Evolutionary conservation across 2,329 filamentous ascomycete species (phyloP).

Genomic region (Cercospora sp.): DNA sequence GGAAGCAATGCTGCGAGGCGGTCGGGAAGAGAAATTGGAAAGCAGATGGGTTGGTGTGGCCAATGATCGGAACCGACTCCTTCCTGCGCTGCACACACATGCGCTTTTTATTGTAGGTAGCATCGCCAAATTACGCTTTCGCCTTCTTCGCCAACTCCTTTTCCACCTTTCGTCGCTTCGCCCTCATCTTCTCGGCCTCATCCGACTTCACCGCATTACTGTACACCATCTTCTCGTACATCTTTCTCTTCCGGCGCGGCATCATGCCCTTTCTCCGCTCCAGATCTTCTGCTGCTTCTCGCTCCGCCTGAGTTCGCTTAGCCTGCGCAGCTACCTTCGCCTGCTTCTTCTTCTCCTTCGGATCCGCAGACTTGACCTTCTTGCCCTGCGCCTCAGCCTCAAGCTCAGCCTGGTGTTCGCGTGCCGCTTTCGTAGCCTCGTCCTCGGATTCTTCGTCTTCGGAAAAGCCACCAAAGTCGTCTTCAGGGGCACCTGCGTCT

Average conservation of each 20-base stretch:
- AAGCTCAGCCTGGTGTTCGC: slow-evolving; percentile 82
- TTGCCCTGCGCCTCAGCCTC: slow-evolving; percentile 84
- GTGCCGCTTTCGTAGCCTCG: slow-evolving; percentile 61
- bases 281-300: slow-evolving; percentile 77
- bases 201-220: slow-evolving; percentile 90
- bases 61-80: not conserved
- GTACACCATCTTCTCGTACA: slow-evolving; percentile 96
- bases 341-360: slow-evolving; percentile 57
- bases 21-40: not conserved
- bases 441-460: slow-evolving; percentile 55
- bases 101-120: not conserved
- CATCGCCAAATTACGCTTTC: slow-evolving; percentile 6
- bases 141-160: slow-evolving; percentile 25
- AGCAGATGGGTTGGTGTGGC: not conserved
- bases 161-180: slow-evolving; percentile 89
- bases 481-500: slow-evolving; percentile 51
- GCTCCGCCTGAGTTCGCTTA: slow-evolving; percentile 64
- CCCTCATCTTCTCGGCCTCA: slow-evolving; percentile 81
- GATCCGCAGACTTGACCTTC: slow-evolving; percentile 51
- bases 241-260: slow-evolving; percentile 94
- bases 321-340: slow-evolving; percentile 69
- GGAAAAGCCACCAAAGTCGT: slow-evolving; percentile 51
- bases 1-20: not conserved
- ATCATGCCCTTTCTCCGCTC: slow-evolving; percentile 98
- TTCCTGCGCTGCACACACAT: not conserved